A percentile compares a stretch with the other conserved stretches of the same genome.
Evolutionary conservation across 2,329 filamentous ascomycete genomes (phyloP).

Genomic region (Trichoderma sp.): DNA sequence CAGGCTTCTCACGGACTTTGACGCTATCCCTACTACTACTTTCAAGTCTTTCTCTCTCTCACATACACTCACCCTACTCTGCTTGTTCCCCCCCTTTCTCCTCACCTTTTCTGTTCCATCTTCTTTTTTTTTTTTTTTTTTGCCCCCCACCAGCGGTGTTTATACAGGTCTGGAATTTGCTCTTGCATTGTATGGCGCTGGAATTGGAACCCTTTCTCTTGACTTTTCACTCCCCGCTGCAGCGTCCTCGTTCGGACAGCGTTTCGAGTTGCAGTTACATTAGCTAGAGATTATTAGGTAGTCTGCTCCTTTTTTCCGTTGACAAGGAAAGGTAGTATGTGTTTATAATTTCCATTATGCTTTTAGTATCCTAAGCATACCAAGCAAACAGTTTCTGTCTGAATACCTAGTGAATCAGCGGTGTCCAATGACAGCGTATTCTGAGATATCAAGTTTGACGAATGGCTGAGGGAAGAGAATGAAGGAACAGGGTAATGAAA

Average conservation of each 20-base stretch:
- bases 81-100: not conserved
- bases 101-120: not conserved
- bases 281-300: slow-evolving; percentile 4
- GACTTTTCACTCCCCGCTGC: not conserved
- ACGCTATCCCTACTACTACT: not conserved
- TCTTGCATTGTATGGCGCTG: slow-evolving; percentile 21
- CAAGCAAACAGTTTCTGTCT: not conserved
- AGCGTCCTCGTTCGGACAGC: slow-evolving; percentile 8
- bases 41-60: too few species aligned
- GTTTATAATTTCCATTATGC: slow-evolving; percentile 22
- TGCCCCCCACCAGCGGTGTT: slow-evolving; percentile 1
- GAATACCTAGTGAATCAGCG: too few species aligned
- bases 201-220: not conserved
- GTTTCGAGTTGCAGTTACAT: not conserved
- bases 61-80: not conserved
- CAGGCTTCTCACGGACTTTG: not conserved
- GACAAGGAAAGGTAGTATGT: not conserved
- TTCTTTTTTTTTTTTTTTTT: not conserved
- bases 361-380: not conserved
- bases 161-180: slow-evolving; percentile 1
- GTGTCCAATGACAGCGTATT: too few species aligned
- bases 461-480: too few species aligned
- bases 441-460: too few species aligned
- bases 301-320: not conserved
- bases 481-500: too few species aligned